Evolutionary conservation across 2,329 filamentous ascomycete genomes (phyloP).

Genomic region (Phyllosticta ampelicida): DNA sequence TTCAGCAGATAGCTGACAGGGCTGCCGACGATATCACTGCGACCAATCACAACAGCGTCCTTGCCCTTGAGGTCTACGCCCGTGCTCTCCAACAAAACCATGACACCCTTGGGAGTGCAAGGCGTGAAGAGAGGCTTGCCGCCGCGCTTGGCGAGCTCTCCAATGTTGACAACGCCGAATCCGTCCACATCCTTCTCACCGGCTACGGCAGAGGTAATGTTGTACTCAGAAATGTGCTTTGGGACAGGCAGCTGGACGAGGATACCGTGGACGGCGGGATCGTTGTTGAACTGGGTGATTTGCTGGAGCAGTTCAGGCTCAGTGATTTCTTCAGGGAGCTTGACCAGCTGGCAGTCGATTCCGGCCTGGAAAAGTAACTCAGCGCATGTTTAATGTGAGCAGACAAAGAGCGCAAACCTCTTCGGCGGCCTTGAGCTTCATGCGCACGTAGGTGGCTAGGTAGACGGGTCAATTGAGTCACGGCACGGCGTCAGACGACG

Average conservation of each 20-base stretch:
- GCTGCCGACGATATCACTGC: slow-evolving; percentile 95
- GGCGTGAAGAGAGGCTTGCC: slow-evolving; percentile 82
- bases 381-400: not conserved
- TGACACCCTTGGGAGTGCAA: slow-evolving; percentile 94
- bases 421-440: slow-evolving; percentile 95
- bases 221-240: slow-evolving; percentile 79
- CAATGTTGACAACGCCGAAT: slow-evolving; percentile 89
- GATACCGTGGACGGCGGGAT: slow-evolving; percentile 77
- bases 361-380: slow-evolving; percentile 52
- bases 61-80: slow-evolving; percentile 80
- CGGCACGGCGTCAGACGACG: not conserved
- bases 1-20: slow-evolving; percentile 92
- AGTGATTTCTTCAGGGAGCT: slow-evolving; percentile 69
- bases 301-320: slow-evolving; percentile 79
- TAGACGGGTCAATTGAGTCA: slow-evolving; percentile 19
- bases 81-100: slow-evolving; percentile 77
- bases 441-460: slow-evolving; percentile 90
- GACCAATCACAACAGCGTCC: slow-evolving; percentile 84
- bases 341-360: slow-evolving; percentile 77
- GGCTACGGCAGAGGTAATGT: slow-evolving; percentile 77
- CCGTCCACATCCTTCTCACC: slow-evolving; percentile 97
- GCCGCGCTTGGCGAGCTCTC: slow-evolving; percentile 90
- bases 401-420: slow-evolving; percentile 47
- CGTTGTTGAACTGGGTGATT: slow-evolving; percentile 74
- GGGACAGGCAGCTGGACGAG: slow-evolving; percentile 89